Conservation (phyloP, 2,329 filamentous ascomycete species). For the Pseudogymnoascus sp. region DNA sequence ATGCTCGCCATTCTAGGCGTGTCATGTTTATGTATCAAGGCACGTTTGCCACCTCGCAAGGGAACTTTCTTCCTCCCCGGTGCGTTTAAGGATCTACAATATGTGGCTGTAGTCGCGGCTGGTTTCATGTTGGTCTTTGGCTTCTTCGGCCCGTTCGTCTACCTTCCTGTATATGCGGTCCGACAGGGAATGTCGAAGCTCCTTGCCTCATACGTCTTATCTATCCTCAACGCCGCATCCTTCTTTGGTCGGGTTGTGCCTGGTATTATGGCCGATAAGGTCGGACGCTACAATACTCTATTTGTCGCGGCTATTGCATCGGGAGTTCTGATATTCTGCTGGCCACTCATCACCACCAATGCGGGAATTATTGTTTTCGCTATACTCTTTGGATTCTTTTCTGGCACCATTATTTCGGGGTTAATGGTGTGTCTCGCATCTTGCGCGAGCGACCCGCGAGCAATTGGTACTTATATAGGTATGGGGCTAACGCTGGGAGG, state of each 20-base stretch:
- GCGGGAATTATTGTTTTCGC: conserved; percentile 42
- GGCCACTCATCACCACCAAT: conserved; percentile 13
- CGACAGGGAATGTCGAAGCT: conserved; percentile 20
- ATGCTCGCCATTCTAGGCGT: conserved; percentile 44
- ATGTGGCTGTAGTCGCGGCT: conserved; percentile 33
- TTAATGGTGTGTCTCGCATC: conserved; percentile 22
- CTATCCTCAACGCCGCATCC: conserved; percentile 18
- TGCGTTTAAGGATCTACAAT: conserved; percentile 38
- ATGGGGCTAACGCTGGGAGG: conserved; percentile 55
- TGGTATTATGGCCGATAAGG: conserved; percentile 16
- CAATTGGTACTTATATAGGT: conserved; percentile 66
- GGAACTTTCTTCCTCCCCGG: conserved; percentile 40
- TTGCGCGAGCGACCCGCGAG: conserved; percentile 50
- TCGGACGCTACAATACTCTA: conserved; percentile 30
- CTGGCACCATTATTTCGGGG: conserved; percentile 67
- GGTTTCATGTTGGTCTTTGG: conserved; percentile 36
- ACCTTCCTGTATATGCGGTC: conserved; percentile 19
- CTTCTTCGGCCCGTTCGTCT: conserved; percentile 20
- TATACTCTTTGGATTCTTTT: conserved; percentile 71
- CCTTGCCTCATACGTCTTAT: conserved; percentile 20
- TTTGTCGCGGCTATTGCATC: conserved; percentile 13
- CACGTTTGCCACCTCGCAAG: conserved; percentile 36
- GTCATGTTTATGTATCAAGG: conserved; percentile 42
- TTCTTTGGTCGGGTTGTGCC: conserved; percentile 19
- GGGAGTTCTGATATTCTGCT: conserved; percentile 13